Percentiles rank a stretch among this genome's conserved stretches.
phyloP scores from a whole-genome alignment of 192 early-diverging fungal species.

The Endogone sp. region DNA sequence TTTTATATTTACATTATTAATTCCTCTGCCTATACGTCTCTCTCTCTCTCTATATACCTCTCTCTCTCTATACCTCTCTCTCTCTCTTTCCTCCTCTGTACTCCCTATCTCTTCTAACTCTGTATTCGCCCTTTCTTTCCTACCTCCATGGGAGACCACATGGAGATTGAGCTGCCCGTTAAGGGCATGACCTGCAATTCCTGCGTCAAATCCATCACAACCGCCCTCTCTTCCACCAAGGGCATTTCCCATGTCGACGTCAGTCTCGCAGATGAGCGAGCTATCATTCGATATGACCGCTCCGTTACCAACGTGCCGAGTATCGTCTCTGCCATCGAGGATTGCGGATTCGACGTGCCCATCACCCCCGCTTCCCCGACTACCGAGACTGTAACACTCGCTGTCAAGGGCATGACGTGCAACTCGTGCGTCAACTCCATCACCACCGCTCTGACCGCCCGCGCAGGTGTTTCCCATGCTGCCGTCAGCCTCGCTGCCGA shows the following conservation, averaged over 20 bases:
- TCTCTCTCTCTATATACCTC: too few relatives aligned
- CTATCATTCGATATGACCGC: constrained; percentile 17
- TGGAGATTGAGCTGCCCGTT: constrained; percentile 49
- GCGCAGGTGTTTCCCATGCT: constrained; percentile 54
- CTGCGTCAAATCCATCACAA: constrained; percentile 73
- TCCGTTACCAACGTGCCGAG: background rate
- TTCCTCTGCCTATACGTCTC: too few relatives aligned
- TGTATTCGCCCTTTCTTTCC: too few relatives aligned
- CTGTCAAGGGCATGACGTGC: constrained; percentile 83
- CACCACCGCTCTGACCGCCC: constrained; percentile 39
- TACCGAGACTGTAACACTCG: constrained; percentile 8
- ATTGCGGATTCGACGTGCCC: constrained; percentile 57
- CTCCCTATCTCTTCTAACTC: too few relatives aligned
- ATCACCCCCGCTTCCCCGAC: background rate
- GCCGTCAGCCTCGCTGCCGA: constrained; percentile 31
- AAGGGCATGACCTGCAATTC: constrained; percentile 85
- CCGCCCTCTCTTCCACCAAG: constrained; percentile 37
- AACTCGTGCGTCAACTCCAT: constrained; percentile 77
- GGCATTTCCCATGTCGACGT: constrained; percentile 53
- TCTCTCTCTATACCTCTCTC: too few relatives aligned
- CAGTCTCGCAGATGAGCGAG: constrained; percentile 29
- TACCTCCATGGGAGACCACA: background rate
- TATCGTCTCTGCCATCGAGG: constrained; percentile 52
- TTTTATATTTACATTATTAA: too few relatives aligned
- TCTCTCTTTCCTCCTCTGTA: too few relatives aligned